phyloP scores from a whole-genome alignment of 148 eudicot species.

The Euryodendron excelsum region DNA sequence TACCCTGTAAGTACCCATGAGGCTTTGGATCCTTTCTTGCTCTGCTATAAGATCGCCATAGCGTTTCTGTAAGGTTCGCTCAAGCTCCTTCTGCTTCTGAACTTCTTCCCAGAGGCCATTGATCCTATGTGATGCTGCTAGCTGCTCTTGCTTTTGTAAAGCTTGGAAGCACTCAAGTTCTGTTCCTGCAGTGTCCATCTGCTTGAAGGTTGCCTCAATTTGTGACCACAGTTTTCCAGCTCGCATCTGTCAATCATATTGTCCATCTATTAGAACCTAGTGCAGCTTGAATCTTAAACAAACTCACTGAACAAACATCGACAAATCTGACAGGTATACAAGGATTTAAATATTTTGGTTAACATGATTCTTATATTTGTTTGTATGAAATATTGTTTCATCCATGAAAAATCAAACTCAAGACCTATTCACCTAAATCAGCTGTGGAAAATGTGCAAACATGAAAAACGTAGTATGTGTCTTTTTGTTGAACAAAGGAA shows the following conservation, averaged over 20 bases:
- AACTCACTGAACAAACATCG: too few species aligned
- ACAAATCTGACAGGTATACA: too few species aligned
- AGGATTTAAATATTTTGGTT: too few species aligned
- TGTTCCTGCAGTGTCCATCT: slow-evolving; percentile 86
- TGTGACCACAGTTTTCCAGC: slow-evolving; percentile 78
- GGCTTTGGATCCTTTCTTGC: slow-evolving; percentile 50
- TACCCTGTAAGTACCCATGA: slow-evolving; percentile 41
- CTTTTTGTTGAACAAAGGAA: too few species aligned
- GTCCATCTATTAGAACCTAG: slow-evolving; percentile 14
- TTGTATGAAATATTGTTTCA: too few species aligned
- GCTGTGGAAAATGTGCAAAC: too few species aligned
- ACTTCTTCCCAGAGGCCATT: slow-evolving; percentile 90
- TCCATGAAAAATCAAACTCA: too few species aligned
- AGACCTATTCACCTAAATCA: too few species aligned
- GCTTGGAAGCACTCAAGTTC: slow-evolving; percentile 87
- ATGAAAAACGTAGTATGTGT: too few species aligned
- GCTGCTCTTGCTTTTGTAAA: slow-evolving; percentile 77
- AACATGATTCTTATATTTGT: too few species aligned
- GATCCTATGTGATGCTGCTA: slow-evolving; percentile 73
- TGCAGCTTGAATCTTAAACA: neutral
- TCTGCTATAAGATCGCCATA: slow-evolving; percentile 66
- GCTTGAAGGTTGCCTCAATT: slow-evolving; percentile 77
- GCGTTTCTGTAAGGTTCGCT: slow-evolving; percentile 69
- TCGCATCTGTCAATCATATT: slow-evolving; percentile 49
- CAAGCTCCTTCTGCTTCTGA: slow-evolving; percentile 90